Conservation (phyloP, 192 early-diverging fungal genomes). For the Haplosporangium gracile region DNA sequence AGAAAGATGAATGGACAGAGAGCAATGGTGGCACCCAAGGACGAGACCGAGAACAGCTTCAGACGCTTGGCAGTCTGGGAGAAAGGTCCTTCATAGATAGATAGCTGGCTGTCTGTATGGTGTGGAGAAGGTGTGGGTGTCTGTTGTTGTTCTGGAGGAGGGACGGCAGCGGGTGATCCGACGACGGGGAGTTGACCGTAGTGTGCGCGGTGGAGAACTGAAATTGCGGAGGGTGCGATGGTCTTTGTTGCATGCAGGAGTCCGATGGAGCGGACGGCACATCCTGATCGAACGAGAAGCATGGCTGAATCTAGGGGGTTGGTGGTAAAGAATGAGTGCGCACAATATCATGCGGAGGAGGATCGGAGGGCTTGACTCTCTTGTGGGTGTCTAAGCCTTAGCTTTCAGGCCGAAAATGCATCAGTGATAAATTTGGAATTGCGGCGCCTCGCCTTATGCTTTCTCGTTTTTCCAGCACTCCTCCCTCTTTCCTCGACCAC, state of each 20-base stretch:
- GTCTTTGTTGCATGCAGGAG: constrained; percentile 14
- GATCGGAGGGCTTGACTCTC: too few relatives aligned
- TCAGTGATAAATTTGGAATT: too few relatives aligned
- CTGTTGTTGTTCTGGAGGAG: not conserved
- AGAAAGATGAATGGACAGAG: constrained; percentile 68
- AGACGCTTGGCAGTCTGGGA: constrained; percentile 63
- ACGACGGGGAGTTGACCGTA: constrained; percentile 51
- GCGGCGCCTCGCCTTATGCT: not conserved
- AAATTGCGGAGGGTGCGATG: not conserved
- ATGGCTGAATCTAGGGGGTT: not conserved
- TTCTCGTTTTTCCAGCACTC: not conserved
- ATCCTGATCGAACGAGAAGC: constrained; percentile 20
- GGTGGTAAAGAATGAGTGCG: not conserved
- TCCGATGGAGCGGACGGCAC: constrained; percentile 15
- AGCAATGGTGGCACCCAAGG: constrained; percentile 62
- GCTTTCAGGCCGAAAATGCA: too few relatives aligned
- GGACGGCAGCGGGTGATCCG: not conserved
- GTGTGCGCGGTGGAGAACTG: constrained; percentile 18
- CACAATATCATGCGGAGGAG: too few relatives aligned
- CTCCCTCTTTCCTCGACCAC: too few relatives aligned
- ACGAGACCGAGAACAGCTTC: constrained; percentile 69
- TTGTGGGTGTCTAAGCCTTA: too few relatives aligned
- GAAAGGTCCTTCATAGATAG: constrained; percentile 66
- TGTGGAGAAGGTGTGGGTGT: constrained; percentile 22
- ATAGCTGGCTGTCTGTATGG: constrained; percentile 33